Evolutionary conservation across 148 eudicot genomes (phyloP), one percentile per base, ranked within the genome.

Genomic region (Chenopodium album): DNA sequence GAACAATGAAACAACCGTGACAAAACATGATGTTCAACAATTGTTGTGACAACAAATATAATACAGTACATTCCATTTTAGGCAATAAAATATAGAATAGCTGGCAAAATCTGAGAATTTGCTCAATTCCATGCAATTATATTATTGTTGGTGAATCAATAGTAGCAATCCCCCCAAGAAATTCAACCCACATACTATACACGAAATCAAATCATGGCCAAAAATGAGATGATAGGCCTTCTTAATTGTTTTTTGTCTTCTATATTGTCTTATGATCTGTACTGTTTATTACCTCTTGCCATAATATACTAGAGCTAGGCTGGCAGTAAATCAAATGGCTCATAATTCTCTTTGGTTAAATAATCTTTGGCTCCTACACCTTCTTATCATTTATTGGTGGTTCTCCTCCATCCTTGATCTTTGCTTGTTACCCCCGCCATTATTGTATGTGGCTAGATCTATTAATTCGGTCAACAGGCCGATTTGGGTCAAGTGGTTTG

Each of bases 241-340:
- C 46, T 74, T 81, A 81, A 74, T 81, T 64, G 74, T 11, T 75
- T 78, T 78, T 81, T 81, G 73, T 81, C 78, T 74, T 74, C 62
- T 56, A 56, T 56, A 56, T 56, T 62, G 26, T 62, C 66, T n/a
- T 8, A 1, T 62, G 44, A 41, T 41, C 44, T 41, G 44, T 41
- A 41, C 26, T n/a, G 26, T 62, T 56, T 62, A 62, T 62, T 62
- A 62, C 66, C 23, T 20, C 66, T 62, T 62, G 66, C 12, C 66
- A 62, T 7, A 9, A n/a, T 6, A 62, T 7, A 9, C 22, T 20
- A 62, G n/a, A 62, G n/a, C 66, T 62, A 62, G 26, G 66, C 28
- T 62, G 26, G 48, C 47, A 48, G 13, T 78, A 72, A 54, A 37
- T 59, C 76, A 54, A 62, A 79, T 79, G 82, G 76, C 17, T 59